A percentile compares a stretch with the other conserved stretches of the same genome.
These are phyloP conservation scores for Leucoagaricus sp. DNA, from an alignment of 1,284 basidiomycete species.

Conservation along the genomic window DNA sequence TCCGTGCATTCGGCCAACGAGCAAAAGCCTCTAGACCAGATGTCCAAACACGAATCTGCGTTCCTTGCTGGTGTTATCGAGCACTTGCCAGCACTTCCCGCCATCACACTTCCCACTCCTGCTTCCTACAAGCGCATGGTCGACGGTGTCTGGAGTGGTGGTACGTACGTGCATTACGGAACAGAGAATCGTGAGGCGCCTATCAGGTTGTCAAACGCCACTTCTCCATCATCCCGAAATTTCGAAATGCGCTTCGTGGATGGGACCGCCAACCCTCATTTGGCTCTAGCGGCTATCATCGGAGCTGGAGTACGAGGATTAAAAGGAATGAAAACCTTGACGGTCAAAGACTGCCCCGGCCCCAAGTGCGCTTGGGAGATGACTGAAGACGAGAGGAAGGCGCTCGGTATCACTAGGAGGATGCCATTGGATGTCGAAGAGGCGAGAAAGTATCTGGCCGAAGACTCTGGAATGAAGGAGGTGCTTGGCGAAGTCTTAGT, in stretches of 20 bases:
- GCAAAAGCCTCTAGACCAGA: constrained; percentile 8
- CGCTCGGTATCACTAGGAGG: constrained; percentile 41
- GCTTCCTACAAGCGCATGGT: constrained; percentile 61
- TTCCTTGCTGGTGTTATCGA: constrained; percentile 52
- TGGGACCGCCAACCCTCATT: constrained; percentile 46
- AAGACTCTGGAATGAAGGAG: constrained; percentile 32
- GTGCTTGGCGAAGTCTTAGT: constrained; percentile 33
- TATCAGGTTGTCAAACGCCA: constrained; percentile 53
- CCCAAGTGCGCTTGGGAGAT: constrained; percentile 36
- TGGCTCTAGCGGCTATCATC: constrained; percentile 47
- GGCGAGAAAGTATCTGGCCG: constrained; percentile 37
- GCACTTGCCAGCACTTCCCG: constrained; percentile 54
- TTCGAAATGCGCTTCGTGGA: constrained; percentile 65
- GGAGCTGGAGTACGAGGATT: constrained; percentile 33
- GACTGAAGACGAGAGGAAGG: constrained; percentile 37
- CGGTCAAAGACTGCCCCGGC: constrained; percentile 36
- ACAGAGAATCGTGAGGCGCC: constrained; percentile 64
- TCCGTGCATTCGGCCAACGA: constrained; percentile 45
- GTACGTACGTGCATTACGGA: constrained; percentile 66
- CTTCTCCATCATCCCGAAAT: constrained; percentile 42
- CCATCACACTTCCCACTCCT: constrained; percentile 55
- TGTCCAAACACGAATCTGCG: constrained; percentile 27
- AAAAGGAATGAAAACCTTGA: constrained; percentile 23
- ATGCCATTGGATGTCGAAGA: constrained; percentile 45
- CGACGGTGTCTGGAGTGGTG: constrained; percentile 67